Base-by-base conservation (phyloP, 495 filamentous ascomycete species). In the Daldinia bambusicola region DNA sequence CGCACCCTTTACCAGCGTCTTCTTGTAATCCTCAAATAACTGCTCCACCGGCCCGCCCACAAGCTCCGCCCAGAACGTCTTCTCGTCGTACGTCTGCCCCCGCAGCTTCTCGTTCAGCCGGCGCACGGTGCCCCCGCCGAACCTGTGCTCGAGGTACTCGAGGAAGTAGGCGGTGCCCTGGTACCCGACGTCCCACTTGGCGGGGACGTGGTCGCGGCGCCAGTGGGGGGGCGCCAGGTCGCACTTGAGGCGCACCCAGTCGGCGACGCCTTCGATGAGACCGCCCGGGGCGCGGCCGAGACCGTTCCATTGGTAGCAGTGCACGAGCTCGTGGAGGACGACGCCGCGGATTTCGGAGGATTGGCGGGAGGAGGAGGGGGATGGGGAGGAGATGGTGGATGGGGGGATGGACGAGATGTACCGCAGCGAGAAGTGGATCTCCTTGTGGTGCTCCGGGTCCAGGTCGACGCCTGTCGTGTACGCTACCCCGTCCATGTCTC, bases 101-200 rank as follows among this genome's bases (percentile, higher is more conserved):
- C 88, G 82, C 71, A 95, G 76, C 56, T 88, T 82, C 67, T 90
- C 91, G 80, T 97, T 97, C 31, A 97, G 71, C 75, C 82, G 83
- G 36, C 86, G 86, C n/a, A 97, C 85, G 1, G 88, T 90, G 4
- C 92, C 93, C 50, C 75, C 72, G 0, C 93, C 94, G 75, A 89
- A 91, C 50, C 83, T 78, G 10, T 77, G 55, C 77, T 92, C 87
- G 58, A 93, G 78, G 82, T 90, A 92, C 43, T 95, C 88, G 57
- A 99, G 80, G 75, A 99, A 98, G 77, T 91, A 99, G 4, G 89
- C 95, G 18, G 95, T 99, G 72, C 91, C 86, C 84, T 97, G 90
- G 82, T 99, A 99, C 7, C 95, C 95, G 58, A 85, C 87, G 80
- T 99, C 95, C 95, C 95, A 98, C 13, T 85, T 84, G 6, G 87